phyloP scores from a whole-genome alignment of 192 early-diverging fungal genomes.

The Coemansia erecta region DNA sequence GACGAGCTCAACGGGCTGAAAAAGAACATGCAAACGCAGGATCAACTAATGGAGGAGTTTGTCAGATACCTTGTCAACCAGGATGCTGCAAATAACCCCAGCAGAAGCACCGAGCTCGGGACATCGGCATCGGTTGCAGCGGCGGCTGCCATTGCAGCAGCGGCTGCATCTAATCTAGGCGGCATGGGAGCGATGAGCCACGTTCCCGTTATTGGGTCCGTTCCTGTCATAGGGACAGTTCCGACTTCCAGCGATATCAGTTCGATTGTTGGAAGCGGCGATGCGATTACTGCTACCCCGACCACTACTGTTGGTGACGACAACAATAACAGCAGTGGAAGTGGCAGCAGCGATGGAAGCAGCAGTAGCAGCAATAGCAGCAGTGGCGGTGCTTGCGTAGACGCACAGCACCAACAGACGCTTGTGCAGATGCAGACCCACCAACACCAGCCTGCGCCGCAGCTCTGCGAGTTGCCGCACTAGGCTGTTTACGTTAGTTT shows the following conservation, averaged over 20 bases:
- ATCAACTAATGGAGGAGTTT: conserved; percentile 55
- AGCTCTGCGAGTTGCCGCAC: conserved; percentile 52
- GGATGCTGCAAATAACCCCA: conserved; percentile 29
- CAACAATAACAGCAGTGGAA: conserved; percentile 13
- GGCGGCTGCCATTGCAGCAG: conserved; percentile 31
- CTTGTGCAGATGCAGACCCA: conserved; percentile 30
- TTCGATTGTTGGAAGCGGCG: conserved; percentile 17
- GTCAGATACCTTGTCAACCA: conserved; percentile 53
- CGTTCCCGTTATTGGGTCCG: conserved; percentile 24
- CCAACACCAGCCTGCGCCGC: conserved; percentile 39
- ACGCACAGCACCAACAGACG: conserved; percentile 27
- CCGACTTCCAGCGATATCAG: conserved; percentile 10
- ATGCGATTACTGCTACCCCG: conserved; percentile 3
- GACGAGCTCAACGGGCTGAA: conserved; percentile 53
- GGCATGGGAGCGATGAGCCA: conserved; percentile 24
- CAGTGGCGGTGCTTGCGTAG: conserved; percentile 15
- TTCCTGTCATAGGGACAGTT: conserved; percentile 20
- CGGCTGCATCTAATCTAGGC: conserved; percentile 30
- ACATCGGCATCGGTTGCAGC: conserved; percentile 27
- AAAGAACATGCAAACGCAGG: conserved; percentile 55
- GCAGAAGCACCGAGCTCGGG: conserved; percentile 21
- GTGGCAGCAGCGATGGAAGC: conserved; percentile 14
- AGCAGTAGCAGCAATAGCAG: conserved; percentile 13
- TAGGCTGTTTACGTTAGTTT: conserved; percentile 7
- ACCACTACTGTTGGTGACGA: neutral